A percentile compares a stretch with the other conserved stretches of the same genome.
These are phyloP conservation scores for Croton setiger DNA, from an alignment of 441 rosid genomes.

Conservation along the genomic window DNA sequence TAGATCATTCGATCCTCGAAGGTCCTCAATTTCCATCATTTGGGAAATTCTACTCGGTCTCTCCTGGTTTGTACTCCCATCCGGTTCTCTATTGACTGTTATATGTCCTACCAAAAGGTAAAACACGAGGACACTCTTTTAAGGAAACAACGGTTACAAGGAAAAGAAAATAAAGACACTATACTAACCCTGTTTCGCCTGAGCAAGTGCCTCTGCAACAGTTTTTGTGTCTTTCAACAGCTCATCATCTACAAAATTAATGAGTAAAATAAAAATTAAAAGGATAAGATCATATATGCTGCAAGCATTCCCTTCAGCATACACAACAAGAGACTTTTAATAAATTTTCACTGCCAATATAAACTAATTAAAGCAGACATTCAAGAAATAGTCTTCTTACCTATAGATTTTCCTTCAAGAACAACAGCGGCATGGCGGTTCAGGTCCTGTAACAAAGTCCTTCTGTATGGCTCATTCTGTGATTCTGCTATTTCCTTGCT, in stretches of 20 bases:
- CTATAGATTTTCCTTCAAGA: conserved; percentile 83
- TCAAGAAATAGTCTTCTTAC: conserved; percentile 37
- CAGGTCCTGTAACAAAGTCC: conserved; percentile 79
- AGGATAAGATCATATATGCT: conserved; percentile 8
- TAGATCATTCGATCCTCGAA: conserved; percentile 57
- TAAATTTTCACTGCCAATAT: conserved; percentile 9
- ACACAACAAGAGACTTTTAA: conserved; percentile 1
- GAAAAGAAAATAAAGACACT: conserved; percentile 14
- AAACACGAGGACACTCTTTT: conserved; percentile 11
- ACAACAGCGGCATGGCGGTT: conserved; percentile 93
- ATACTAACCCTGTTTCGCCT: conserved; percentile 61
- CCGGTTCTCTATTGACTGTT: conserved; percentile 45
- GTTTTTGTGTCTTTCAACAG: conserved; percentile 61
- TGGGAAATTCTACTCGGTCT: conserved; percentile 50
- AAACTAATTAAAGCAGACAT: conserved; percentile 14
- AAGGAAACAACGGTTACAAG: conserved; percentile 13
- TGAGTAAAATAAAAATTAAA: conserved; percentile 6
- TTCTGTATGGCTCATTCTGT: conserved; percentile 50
- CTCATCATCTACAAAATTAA: conserved; percentile 55
- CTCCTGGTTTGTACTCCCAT: conserved; percentile 42
- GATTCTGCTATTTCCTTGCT: conserved; percentile 54
- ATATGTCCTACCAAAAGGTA: conserved; percentile 27
- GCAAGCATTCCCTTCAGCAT: conserved; percentile 1
- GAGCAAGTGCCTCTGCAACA: conserved; percentile 84
- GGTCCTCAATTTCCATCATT: conserved; percentile 82